Evolutionary conservation across 2,329 filamentous ascomycete species (phyloP), one percentile per base, ranked within the genome.

Genomic region (Cladorrhinum sp.): DNA sequence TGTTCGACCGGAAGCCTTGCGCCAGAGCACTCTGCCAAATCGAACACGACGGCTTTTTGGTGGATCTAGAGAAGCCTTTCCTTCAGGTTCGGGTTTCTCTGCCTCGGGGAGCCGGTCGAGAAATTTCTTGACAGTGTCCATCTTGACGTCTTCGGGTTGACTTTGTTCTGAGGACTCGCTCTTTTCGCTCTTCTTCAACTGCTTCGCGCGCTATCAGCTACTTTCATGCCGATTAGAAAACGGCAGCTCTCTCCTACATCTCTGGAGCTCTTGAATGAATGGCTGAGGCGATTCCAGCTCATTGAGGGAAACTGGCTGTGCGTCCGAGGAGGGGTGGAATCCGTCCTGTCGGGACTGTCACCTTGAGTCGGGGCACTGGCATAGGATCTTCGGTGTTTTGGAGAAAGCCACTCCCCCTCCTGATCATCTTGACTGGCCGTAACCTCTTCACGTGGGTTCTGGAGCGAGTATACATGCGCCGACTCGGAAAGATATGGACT

Each of bases 401-500:
- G 64, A 24, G 62, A 26, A 6, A 62, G 59, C 60, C 62, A 64
- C 36, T 64, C 65, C 9, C 36, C 48, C 4, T 62, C 61, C 6
- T 55, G 53, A 10, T 58, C 56, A 5, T 26, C 33, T 24, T 55
- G 8, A 26, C 49, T 46, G 4, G 42, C 24, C 3, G 36, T 8
- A 8, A 54, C 23, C 18, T 33, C 10, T 12, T 49, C 20, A 8
- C 30, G 36, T 67, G 72, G 69, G 9, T 68, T 64, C 59, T 83
- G 80, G 2, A 83, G 66, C 0, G 79, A 81, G 2, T 75, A 70
- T 0, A 83, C 79, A 61, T 82, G 80, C 0, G 77, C 77, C 16
- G 76, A 75, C 62, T 83, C 80, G 0, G 77, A 78, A 7, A 79
- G 66, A 62, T 76, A 82, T 0, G 79, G 80, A 56, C 77, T 81